Conservation (phyloP, 1,284 basidiomycete genomes). For the Puccinia hordei region DNA sequence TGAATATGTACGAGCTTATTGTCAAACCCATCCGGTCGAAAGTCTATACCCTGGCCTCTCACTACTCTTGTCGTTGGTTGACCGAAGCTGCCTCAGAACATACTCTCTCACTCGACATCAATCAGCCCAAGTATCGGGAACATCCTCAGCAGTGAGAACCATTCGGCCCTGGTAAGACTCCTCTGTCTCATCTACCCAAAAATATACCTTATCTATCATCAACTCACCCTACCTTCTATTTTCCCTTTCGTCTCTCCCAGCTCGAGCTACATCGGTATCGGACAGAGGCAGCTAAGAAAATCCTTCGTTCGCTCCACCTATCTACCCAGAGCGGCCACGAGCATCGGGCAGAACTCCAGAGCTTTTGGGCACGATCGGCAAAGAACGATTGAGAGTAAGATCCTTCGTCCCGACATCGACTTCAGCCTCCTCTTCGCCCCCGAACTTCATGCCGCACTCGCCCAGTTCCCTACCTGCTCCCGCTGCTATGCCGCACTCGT, state of each 20-base stretch:
- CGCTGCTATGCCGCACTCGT: conserved; percentile 21
- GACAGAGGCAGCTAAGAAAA: background rate
- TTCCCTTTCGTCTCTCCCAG: too few species aligned
- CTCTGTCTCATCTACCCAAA: background rate
- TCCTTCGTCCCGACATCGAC: background rate
- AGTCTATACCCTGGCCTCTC: conserved; percentile 41
- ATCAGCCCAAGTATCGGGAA: conserved; percentile 34
- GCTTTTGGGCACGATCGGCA: conserved; percentile 6
- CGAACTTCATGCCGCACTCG: background rate
- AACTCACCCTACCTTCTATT: background rate
- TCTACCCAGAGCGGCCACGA: background rate
- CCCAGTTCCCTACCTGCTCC: conserved; percentile 1
- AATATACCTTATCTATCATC: background rate
- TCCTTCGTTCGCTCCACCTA: background rate
- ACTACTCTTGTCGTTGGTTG: conserved; percentile 40
- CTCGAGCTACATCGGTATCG: conserved; percentile 34
- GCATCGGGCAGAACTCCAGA: background rate
- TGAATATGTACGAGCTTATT: too few species aligned
- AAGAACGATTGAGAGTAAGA: background rate
- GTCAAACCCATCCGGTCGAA: conserved; percentile 30
- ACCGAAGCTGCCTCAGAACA: conserved; percentile 35
- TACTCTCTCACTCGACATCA: conserved; percentile 34
- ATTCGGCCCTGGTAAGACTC: conserved; percentile 33
- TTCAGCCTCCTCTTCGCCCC: conserved; percentile 12
- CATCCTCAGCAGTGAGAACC: conserved; percentile 37